Evolutionary conservation across 345 rosid species (phyloP), one percentile per base, ranked within the genome.

Genomic region (Murraya koenigii): DNA sequence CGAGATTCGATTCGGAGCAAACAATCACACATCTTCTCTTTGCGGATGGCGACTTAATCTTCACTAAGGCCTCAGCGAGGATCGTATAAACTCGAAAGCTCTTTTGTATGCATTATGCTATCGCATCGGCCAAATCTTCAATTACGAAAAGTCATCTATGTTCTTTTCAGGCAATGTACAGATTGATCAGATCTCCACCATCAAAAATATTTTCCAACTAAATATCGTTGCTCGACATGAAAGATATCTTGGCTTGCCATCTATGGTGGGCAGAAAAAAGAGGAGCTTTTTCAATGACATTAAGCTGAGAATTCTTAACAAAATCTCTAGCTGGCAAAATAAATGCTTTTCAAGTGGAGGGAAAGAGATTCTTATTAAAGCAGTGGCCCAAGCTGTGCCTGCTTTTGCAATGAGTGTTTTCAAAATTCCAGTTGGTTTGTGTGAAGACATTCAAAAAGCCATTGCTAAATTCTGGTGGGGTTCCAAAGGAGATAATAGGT

Each of bases 151-250:
- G 14, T 39, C 14, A 9, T 10, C 3, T 2, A 39, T 39, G 47
- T 10, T 39, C 4, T 9, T 60, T 25, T 22, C 4, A 11, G 10
- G 9, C 10, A 60, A 0, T 2, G 9, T 13, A 0, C 14, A 6
- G 1, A 0, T 6, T 19, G 0, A 0, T 3, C 1, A n/a, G 3
- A 7, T 11, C 3, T 10, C 23, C 4, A 7, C 5, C 23, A 19
- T 25, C 2, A 20, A 60, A 0, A 11, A 13, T 25, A 26, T 60
- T 10, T 13, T 60, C 25, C 3, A 25, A 25, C 8, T 60, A 1
- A 23, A 60, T 10, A 15, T 20, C 9, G 14, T 10, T 3, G 1
- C 4, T 9, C 7, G 0, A 0, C 26, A 19, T 8, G 52, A 8
- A 11, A 44, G 28, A 15, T 69, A 69, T 23, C 49, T 69, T n/a